Evolutionary conservation across 169 alveolate genomes (phyloP).

Genomic region (Neospora caninum): DNA sequence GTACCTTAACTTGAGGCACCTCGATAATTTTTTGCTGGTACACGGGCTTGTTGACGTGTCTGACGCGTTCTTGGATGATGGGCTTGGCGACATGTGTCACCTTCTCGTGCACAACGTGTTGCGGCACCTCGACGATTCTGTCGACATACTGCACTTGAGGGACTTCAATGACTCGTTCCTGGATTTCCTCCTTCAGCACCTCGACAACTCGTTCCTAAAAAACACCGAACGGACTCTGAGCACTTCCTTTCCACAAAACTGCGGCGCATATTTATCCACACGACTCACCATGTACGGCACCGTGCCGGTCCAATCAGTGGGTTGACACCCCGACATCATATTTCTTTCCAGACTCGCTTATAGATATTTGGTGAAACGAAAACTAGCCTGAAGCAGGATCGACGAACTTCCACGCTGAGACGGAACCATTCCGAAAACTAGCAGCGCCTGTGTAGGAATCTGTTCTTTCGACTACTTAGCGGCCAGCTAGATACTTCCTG

Average conservation of each 20-base stretch:
- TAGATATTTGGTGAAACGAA: no score
- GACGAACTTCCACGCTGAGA: no score
- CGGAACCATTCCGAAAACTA: no score
- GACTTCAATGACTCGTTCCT: constrained; percentile 90
- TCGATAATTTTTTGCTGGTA: constrained; percentile 89
- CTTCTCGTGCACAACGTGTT: constrained; percentile 85
- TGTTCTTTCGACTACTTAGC: no score
- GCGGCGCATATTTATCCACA: background rate
- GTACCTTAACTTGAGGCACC: constrained; percentile 86
- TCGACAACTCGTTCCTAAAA: constrained; percentile 87
- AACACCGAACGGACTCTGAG: background rate
- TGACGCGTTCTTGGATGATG: constrained; percentile 86
- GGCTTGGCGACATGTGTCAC: constrained; percentile 89
- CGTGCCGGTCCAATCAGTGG: background rate
- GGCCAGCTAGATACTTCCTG: no score
- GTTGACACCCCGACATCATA: no score
- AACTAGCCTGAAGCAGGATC: no score
- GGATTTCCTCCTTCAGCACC: constrained; percentile 87
- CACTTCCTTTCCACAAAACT: background rate
- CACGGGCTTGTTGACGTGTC: constrained; percentile 86
- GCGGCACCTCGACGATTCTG: constrained; percentile 89
- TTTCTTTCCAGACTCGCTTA: no score
- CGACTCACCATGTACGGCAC: background rate
- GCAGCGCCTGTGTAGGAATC: no score
- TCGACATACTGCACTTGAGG: constrained; percentile 91